These are phyloP conservation scores for Aphanocladium album DNA, from an alignment of 2,329 filamentous ascomycete species.

Conservation along the genomic window DNA sequence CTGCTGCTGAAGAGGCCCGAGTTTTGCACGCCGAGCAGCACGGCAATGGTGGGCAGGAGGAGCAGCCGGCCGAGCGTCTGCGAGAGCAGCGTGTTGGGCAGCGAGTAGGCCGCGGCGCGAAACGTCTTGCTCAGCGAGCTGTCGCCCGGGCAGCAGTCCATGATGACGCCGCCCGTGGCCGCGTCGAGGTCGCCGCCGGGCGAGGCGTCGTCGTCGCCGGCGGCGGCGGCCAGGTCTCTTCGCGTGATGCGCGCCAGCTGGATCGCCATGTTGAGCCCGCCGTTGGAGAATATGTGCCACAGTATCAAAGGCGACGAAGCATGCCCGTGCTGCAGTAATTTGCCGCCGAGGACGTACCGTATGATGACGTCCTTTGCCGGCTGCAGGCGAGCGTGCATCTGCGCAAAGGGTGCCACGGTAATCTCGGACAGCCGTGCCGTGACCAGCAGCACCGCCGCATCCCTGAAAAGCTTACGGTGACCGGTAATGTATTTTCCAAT, in stretches of 20 bases:
- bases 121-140: background rate
- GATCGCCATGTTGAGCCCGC: slow-evolving; percentile 13
- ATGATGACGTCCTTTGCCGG: slow-evolving; percentile 9
- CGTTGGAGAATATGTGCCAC: slow-evolving; percentile 12
- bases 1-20: background rate
- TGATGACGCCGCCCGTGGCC: slow-evolving; percentile 7
- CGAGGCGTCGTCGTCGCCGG: background rate
- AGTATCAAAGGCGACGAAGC: slow-evolving; percentile 1
- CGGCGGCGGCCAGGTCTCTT: background rate
- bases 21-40: slow-evolving; percentile 5
- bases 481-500: slow-evolving; percentile 6
- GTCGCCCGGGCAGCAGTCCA: slow-evolving; percentile 14
- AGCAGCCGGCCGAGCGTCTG: slow-evolving; percentile 8
- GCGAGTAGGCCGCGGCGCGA: slow-evolving; percentile 5
- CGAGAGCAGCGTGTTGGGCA: slow-evolving; percentile 2
- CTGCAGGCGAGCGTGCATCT: slow-evolving; percentile 9
- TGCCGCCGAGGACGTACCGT: background rate
- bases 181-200: background rate
- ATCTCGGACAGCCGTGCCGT: slow-evolving; percentile 12
- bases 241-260: slow-evolving; percentile 8
- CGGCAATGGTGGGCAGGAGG: slow-evolving; percentile 7
- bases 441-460: slow-evolving; percentile 10
- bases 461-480: background rate
- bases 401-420: slow-evolving; percentile 10
- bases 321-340: background rate